Conservation (phyloP, 2,329 filamentous ascomycete species). For the Calonectria leucothoes region DNA sequence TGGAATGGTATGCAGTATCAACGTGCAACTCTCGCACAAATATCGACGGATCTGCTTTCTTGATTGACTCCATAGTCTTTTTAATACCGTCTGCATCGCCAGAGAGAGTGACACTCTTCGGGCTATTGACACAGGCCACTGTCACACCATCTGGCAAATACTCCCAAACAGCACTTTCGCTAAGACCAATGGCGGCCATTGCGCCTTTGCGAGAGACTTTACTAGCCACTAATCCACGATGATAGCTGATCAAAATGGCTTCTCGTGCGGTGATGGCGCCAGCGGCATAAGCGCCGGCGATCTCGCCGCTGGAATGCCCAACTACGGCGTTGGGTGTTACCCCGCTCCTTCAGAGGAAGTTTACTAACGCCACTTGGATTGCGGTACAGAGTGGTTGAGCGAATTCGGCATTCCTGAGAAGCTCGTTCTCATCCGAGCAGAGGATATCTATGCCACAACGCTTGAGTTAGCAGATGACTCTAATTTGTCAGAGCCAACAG, state of each 20-base stretch:
- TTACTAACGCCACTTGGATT: not conserved
- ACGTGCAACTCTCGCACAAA: not conserved
- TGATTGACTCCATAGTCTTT: not conserved
- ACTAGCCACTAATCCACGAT: not conserved
- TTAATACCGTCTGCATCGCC: not conserved
- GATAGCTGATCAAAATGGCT: not conserved
- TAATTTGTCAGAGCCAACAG: not conserved
- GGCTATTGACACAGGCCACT: constrained; percentile 53
- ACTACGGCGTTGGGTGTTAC: not conserved
- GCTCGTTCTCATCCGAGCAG: not conserved
- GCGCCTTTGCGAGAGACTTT: constrained; percentile 30
- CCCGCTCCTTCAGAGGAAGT: not conserved
- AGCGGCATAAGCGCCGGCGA: not conserved
- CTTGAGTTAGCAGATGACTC: not conserved
- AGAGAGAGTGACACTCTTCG: constrained; percentile 43
- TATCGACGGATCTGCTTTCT: not conserved
- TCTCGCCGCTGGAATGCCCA: not conserved
- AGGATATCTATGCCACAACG: not conserved
- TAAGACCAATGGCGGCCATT: constrained; percentile 55
- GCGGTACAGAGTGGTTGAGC: not conserved
- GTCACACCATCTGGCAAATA: constrained; percentile 40
- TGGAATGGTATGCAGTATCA: not conserved
- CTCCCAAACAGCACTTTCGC: constrained; percentile 40
- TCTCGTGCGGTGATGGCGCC: not conserved
- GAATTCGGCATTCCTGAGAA: not conserved